Base-by-base conservation (phyloP, 495 filamentous ascomycete genomes). In the Margaritispora aquatica region DNA sequence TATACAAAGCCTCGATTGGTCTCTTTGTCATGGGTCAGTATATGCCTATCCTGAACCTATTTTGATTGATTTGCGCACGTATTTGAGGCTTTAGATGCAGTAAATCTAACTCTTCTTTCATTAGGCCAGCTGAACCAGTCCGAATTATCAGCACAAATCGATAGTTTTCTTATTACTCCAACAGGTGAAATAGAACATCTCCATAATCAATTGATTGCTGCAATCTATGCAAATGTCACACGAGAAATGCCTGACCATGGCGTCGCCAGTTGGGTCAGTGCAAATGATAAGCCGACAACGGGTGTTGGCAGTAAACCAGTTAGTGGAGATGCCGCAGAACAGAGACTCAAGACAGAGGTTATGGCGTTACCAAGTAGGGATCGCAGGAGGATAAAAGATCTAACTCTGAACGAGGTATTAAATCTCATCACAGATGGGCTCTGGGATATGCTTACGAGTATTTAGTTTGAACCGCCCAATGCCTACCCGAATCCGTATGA, bases 231-330 rank as follows among this genome's bases (percentile, higher is more conserved):
- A 60, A 98, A 98, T 75, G 79, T 89, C 50, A 87, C 83, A 23
- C 82, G 94, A 58, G 94, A 98, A 70, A 84, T 89, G 68, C 94
- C 94, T 5, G 92, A 96, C 68, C 85, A 88, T 72, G 92, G 91
- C 63, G 88, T 96, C 64, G 95, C 94, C 59, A 88, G 83, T 64
- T 98, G 92, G 92, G 94, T 98, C 55, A 91, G 88, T 63, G 89
- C 90, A 22, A 96, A 94, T 67, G 93, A 97, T 74, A 97, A 97
- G 75, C 92, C 92, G n/a, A 76, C 80, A 15, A 70, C 80, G n/a
- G 84, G 83, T 23, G 74, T 84, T 57, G 83, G 86, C 49, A 84
- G 83, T 52, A 93, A 94, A 71, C 89, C 88, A 26, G 83, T 88
- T 31, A 85, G 85, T 9, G 90, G 90, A 44, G 94, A 97, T 80